phyloP scores from a whole-genome alignment of 192 early-diverging fungal genomes.

The Rhizophagus clarus region DNA sequence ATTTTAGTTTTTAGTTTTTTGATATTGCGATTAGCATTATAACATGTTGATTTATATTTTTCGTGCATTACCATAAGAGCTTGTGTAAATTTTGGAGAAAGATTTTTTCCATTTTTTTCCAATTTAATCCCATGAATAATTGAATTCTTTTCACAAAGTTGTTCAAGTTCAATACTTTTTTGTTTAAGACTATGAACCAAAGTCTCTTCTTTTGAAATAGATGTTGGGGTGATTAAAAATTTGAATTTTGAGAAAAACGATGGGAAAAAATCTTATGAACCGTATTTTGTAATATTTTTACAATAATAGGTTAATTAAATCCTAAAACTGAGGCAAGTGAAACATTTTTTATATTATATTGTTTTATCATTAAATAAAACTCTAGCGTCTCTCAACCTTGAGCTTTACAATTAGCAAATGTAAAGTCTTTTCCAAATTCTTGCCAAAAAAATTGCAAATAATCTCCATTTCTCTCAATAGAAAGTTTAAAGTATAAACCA shows the following conservation, averaged over 20 bases:
- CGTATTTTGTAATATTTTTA: not conserved
- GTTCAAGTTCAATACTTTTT: not conserved
- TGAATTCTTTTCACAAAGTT: not conserved
- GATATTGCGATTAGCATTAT: too few species aligned
- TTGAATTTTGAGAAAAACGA: not conserved
- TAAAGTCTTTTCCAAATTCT: not conserved
- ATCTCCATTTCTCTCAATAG: not conserved
- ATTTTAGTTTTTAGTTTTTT: too few species aligned
- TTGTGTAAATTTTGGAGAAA: too few species aligned
- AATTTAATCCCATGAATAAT: not conserved
- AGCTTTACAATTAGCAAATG: not conserved
- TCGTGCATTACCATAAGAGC: too few species aligned
- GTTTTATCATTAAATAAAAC: not conserved
- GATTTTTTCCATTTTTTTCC: too few species aligned
- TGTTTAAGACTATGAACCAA: not conserved
- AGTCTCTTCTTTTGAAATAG: not conserved
- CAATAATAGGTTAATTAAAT: not conserved
- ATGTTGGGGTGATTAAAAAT: too few species aligned
- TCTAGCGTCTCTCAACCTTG: not conserved
- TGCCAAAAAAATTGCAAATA: not conserved
- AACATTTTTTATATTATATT: not conserved
- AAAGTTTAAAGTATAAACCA: not conserved
- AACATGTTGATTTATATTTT: too few species aligned
- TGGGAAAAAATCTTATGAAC: not conserved
- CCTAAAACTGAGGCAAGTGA: not conserved